Conservation (phyloP, 805 yeast genomes). For the Cyberlindnera suaveolens region DNA sequence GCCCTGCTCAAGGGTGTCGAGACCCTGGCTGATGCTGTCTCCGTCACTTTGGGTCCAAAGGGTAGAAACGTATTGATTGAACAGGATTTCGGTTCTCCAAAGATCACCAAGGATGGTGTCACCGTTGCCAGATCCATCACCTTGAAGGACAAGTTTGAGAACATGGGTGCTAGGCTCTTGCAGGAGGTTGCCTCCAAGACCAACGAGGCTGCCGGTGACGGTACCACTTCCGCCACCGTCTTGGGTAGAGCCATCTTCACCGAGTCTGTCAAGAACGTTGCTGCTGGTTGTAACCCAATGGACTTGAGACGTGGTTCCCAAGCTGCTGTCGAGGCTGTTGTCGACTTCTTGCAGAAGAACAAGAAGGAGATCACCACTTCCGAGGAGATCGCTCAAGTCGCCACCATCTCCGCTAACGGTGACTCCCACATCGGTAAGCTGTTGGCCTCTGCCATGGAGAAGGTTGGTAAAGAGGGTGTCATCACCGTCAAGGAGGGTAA, state of each 20-base stretch:
- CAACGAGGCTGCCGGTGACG: slow-evolving; percentile 98
- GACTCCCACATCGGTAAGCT: slow-evolving; percentile 90
- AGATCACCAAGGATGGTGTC: slow-evolving; percentile 99
- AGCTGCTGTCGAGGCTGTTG: slow-evolving; percentile 96
- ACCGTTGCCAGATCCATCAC: slow-evolving; percentile 90
- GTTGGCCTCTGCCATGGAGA: slow-evolving; percentile 96
- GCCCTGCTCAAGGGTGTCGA: slow-evolving; percentile 91
- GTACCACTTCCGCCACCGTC: slow-evolving; percentile 97
- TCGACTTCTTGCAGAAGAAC: slow-evolving; percentile 76
- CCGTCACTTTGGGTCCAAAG: slow-evolving; percentile 96
- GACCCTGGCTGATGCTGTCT: slow-evolving; percentile 80
- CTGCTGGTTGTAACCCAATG: slow-evolving; percentile 99
- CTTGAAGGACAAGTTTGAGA: slow-evolving; percentile 89
- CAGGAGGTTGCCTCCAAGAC: slow-evolving; percentile 99
- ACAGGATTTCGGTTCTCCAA: slow-evolving; percentile 95
- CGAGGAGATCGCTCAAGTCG: slow-evolving; percentile 97
- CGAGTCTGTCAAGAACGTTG: slow-evolving; percentile 95
- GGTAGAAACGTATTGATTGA: slow-evolving; percentile 97
- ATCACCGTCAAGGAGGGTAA: slow-evolving; percentile 97
- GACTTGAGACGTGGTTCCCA: slow-evolving; percentile 98
- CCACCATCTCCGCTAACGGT: slow-evolving; percentile 97
- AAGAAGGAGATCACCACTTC: slow-evolving; percentile 95
- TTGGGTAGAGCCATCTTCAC: slow-evolving; percentile 95
- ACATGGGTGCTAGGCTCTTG: slow-evolving; percentile 91
- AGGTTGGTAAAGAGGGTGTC: slow-evolving; percentile 99